Conservation (phyloP, 169 alveolate genomes). For the Eimeria tenella region DNA sequence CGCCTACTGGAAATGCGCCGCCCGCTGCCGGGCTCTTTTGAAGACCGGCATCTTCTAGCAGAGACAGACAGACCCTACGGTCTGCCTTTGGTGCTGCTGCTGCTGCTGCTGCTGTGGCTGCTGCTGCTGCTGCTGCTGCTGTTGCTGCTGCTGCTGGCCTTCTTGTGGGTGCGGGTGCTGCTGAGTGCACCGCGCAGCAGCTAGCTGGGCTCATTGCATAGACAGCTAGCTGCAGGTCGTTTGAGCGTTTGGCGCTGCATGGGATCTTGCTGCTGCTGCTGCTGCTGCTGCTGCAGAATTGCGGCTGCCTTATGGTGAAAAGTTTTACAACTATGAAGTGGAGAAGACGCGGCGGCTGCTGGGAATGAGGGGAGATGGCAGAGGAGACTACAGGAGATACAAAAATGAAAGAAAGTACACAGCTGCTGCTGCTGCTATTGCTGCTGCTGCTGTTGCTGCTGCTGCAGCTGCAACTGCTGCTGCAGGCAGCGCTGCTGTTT, state of each 20-base stretch:
- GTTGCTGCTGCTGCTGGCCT: neutral
- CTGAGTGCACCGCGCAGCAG: neutral
- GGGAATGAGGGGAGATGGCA: neutral
- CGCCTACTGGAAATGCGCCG: conserved; percentile 48
- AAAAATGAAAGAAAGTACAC: neutral
- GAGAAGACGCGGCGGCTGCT: neutral
- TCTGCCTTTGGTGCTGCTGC: neutral
- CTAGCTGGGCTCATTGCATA: neutral
- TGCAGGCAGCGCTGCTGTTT: neutral
- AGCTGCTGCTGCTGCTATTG: neutral
- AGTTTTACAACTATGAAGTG: neutral
- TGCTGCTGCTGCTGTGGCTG: neutral
- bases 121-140: neutral
- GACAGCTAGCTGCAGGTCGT: neutral
- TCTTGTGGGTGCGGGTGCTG: neutral
- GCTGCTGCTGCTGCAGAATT: neutral
- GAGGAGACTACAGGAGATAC: neutral
- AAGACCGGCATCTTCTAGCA: conserved; percentile 43
- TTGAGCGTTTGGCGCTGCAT: neutral
- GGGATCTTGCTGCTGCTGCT: no score
- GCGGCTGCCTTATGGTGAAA: neutral
- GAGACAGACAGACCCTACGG: conserved; percentile 68
- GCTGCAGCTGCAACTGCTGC: no score
- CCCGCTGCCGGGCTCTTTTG: conserved; percentile 47
- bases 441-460: no score